phyloP scores from a whole-genome alignment of 179 eudicot species.

The Sideroxylon spinosum region DNA sequence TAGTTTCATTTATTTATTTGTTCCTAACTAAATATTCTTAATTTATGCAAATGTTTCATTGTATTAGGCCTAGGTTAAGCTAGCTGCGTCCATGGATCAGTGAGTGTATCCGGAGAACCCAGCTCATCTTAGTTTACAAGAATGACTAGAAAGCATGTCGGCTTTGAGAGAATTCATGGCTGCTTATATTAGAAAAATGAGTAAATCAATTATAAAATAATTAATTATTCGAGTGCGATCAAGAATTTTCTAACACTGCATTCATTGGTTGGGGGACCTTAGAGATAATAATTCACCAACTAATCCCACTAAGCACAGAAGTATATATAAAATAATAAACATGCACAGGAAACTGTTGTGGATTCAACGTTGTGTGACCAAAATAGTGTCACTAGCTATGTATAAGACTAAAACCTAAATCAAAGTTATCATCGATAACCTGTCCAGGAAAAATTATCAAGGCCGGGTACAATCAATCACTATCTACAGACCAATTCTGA shows the following conservation, averaged over 20 bases:
- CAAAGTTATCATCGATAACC: not conserved
- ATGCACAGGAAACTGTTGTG: too few species aligned
- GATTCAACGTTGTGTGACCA: not conserved
- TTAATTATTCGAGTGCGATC: not conserved
- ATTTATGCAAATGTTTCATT: not conserved
- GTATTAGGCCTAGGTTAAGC: not conserved
- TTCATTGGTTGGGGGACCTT: not conserved
- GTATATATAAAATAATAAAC: not conserved
- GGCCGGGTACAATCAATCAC: not conserved
- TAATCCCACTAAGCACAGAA: slow-evolving; percentile 5
- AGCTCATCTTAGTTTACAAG: too few species aligned
- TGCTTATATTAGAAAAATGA: not conserved
- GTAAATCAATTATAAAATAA: not conserved
- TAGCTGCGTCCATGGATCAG: too few species aligned
- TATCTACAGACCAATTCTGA: not conserved
- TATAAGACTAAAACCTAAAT: not conserved
- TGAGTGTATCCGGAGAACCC: too few species aligned
- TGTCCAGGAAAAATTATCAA: not conserved
- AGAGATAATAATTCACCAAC: not conserved
- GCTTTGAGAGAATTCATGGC: slow-evolving; percentile 1
- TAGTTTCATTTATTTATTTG: not conserved
- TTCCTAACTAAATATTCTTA: not conserved
- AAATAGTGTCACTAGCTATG: not conserved
- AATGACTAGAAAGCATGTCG: not conserved
- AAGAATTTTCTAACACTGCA: not conserved